phyloP scores from a whole-genome alignment of 1,284 basidiomycete genomes.

The Rhodotorula sp. region DNA sequence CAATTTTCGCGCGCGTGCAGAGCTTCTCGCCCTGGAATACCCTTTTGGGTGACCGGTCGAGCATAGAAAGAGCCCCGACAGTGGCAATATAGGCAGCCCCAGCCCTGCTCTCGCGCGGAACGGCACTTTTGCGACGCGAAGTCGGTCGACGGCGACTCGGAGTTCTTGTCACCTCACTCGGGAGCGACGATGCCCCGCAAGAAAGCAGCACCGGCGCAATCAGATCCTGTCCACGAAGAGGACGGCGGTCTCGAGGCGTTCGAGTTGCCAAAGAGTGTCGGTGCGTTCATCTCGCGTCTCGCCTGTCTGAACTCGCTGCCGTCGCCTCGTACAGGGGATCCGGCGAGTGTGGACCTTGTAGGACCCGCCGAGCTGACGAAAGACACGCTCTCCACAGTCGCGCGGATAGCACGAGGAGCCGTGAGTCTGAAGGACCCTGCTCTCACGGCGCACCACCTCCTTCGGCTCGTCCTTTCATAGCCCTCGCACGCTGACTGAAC shows the following conservation, averaged over 20 bases:
- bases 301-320: too few species aligned
- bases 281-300: constrained; percentile 17
- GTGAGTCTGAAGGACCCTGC: constrained; percentile 2
- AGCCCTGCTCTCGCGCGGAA: neutral
- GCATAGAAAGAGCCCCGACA: too few species aligned
- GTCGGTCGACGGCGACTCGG: neutral
- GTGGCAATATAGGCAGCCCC: too few species aligned
- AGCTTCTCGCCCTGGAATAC: too few species aligned
- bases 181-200: constrained; percentile 17
- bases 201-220: neutral
- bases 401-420: constrained; percentile 20
- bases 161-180: too few species aligned
- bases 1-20: neutral
- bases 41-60: too few species aligned
- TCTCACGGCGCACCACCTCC: too few species aligned
- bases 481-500: neutral
- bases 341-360: neutral
- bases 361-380: neutral
- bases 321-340: neutral
- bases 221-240: neutral
- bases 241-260: constrained; percentile 30
- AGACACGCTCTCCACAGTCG: constrained; percentile 9
- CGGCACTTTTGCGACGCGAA: neutral
- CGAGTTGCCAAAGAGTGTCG: constrained; percentile 35
- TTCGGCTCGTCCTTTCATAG: neutral